Conservation (phyloP, 192 early-diverging fungal genomes). For the Coemansia sp. region DNA sequence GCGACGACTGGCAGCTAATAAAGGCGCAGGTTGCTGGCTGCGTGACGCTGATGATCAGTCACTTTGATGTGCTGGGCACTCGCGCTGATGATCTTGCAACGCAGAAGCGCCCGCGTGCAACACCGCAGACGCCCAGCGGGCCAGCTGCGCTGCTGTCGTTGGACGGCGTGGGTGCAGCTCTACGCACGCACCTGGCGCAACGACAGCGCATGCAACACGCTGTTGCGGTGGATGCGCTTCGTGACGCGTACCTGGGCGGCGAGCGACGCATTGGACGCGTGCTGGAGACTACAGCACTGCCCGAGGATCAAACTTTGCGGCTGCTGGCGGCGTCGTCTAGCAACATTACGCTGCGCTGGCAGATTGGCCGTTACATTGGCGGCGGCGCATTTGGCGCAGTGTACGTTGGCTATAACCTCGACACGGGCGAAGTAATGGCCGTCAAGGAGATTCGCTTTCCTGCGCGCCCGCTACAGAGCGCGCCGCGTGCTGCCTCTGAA, state of each 20-base stretch:
- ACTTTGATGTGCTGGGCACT: conserved; percentile 77
- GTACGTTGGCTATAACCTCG: conserved; percentile 79
- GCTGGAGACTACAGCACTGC: conserved; percentile 66
- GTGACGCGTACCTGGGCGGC: conserved; percentile 26
- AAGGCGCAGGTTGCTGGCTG: conserved; percentile 73
- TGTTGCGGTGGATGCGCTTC: conserved; percentile 29
- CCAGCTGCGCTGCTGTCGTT: conserved; percentile 38
- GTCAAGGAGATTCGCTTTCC: conserved; percentile 91
- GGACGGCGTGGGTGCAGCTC: conserved; percentile 39
- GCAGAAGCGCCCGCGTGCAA: conserved; percentile 14
- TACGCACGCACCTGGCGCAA: conserved; percentile 44
- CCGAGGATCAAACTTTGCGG: conserved; percentile 76
- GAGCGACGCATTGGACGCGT: conserved; percentile 66
- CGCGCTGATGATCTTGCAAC: conserved; percentile 37
- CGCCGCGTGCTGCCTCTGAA: conserved; percentile 9
- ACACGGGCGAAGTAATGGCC: conserved; percentile 82
- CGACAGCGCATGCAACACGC: conserved; percentile 34
- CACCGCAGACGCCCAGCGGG: conserved; percentile 17
- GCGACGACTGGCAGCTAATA: conserved; percentile 69
- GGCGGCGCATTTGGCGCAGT: conserved; percentile 87
- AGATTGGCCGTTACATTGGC: conserved; percentile 80
- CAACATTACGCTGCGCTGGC: conserved; percentile 82
- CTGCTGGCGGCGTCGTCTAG: conserved; percentile 73
- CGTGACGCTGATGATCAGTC: conserved; percentile 75
- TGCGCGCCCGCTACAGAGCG: conserved; percentile 47